These are phyloP conservation scores for Mycogone perniciosa DNA, from an alignment of 2,329 filamentous ascomycete genomes.

Conservation along the genomic window DNA sequence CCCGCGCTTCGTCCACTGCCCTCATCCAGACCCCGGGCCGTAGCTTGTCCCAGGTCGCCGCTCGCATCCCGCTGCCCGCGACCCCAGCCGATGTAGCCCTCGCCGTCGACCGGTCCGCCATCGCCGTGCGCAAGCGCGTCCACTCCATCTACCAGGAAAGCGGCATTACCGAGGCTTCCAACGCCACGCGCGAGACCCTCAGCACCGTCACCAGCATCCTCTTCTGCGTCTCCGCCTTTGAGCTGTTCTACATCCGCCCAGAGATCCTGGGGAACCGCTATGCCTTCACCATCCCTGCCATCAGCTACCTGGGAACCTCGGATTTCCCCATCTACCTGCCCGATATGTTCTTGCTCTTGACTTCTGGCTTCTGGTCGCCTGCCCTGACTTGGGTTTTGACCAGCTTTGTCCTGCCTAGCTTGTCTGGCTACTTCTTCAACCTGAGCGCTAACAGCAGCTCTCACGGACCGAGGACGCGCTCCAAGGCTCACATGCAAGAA, in stretches of 20 bases:
- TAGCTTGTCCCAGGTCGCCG: constrained; percentile 45
- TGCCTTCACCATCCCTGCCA: constrained; percentile 64
- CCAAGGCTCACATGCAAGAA: constrained; percentile 34
- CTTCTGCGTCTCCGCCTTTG: constrained; percentile 59
- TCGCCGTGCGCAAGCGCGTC: constrained; percentile 60
- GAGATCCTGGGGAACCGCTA: constrained; percentile 67
- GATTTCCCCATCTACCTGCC: constrained; percentile 63
- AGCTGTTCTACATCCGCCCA: constrained; percentile 62
- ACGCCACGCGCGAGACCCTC: constrained; percentile 60
- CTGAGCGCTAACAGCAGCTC: constrained; percentile 52
- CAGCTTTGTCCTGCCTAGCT: constrained; percentile 60
- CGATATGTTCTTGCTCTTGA: constrained; percentile 73
- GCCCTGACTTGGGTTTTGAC: constrained; percentile 71
- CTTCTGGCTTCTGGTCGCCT: constrained; percentile 76
- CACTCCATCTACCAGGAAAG: constrained; percentile 57
- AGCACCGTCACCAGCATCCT: constrained; percentile 70
- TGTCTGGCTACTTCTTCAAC: constrained; percentile 87
- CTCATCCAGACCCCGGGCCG: constrained; percentile 45
- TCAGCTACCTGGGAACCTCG: constrained; percentile 47
- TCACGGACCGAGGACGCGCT: constrained; percentile 37
- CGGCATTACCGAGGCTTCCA: constrained; percentile 59
- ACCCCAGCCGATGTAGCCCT: constrained; percentile 73
- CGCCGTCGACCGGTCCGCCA: constrained; percentile 65
- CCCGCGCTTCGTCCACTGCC: constrained; percentile 35
- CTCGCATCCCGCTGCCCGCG: constrained; percentile 66